Conservation (phyloP, 441 rosid genomes). For the Corymbia calophylla region DNA sequence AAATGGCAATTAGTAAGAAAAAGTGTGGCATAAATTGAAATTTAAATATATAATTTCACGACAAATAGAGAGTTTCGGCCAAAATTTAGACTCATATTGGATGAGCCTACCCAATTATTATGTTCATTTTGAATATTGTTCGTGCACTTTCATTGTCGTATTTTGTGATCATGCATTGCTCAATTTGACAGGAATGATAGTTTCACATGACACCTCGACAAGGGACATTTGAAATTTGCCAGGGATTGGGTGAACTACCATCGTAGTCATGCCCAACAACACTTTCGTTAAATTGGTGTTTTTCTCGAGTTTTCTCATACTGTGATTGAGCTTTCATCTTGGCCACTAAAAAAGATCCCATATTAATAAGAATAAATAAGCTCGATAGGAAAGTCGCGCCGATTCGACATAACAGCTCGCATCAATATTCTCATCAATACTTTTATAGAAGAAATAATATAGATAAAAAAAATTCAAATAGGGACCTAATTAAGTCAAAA, state of each 20-base stretch:
- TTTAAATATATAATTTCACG: not conserved
- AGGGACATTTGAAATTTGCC: not conserved
- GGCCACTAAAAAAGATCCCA: not conserved
- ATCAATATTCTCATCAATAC: not conserved
- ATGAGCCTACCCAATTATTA: rapidly evolving
- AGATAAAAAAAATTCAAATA: not conserved
- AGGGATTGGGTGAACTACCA: not conserved
- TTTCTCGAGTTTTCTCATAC: not conserved
- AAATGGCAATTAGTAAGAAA: not conserved
- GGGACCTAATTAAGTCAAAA: rapidly evolving
- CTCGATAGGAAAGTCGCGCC: not conserved
- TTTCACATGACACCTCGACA: not conserved
- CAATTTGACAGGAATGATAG: not conserved
- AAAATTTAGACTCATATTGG: not conserved
- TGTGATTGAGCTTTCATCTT: not conserved
- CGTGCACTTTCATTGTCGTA: not conserved
- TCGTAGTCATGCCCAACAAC: not conserved
- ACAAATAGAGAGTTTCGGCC: not conserved
- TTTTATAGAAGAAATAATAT: not conserved
- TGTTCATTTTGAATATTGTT: not conserved
- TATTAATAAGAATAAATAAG: not conserved
- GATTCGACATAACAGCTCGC: not conserved
- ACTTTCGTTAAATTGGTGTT: not conserved
- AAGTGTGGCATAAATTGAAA: not conserved
- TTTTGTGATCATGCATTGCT: not conserved